Percentiles rank a stretch among this genome's conserved stretches.
phyloP scores from a whole-genome alignment of 2,329 filamentous ascomycete genomes.

The Periconia digitata region DNA sequence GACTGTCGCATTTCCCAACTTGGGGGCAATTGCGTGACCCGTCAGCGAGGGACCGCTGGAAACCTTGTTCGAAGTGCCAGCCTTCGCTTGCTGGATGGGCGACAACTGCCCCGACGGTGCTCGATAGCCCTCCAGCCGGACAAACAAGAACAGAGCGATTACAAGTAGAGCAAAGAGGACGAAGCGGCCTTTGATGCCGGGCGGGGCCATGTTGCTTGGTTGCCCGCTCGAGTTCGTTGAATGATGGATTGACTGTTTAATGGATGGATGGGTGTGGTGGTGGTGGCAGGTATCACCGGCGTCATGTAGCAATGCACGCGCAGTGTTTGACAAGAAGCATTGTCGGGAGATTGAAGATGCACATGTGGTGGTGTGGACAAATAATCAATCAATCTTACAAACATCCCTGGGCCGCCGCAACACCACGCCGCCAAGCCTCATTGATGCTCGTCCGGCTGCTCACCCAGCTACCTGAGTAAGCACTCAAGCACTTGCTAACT shows the following conservation, averaged over 20 bases:
- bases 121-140: conserved; percentile 63
- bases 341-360: background rate
- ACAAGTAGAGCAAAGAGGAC: conserved; percentile 54
- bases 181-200: conserved; percentile 39
- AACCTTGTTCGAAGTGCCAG: conserved; percentile 12
- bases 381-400: too few species aligned
- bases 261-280: background rate
- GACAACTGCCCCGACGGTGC: conserved; percentile 34
- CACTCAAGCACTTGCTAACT: too few species aligned
- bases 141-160: conserved; percentile 58
- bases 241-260: too few species aligned
- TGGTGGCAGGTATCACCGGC: conserved; percentile 13
- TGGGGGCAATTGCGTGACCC: conserved; percentile 75
- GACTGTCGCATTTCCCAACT: conserved; percentile 77
- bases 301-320: background rate
- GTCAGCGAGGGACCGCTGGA: conserved; percentile 48
- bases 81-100: conserved; percentile 16
- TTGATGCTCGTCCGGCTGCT: background rate
- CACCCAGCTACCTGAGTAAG: background rate
- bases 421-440: conserved; percentile 5
- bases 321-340: background rate
- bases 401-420: too few species aligned
- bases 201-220: conserved; percentile 36
- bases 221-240: too few species aligned
- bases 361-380: conserved; percentile 2